Evolutionary conservation across 2,329 filamentous ascomycete species (phyloP), one percentile per base, ranked within the genome.

Genomic region (Fusarium sp.): DNA sequence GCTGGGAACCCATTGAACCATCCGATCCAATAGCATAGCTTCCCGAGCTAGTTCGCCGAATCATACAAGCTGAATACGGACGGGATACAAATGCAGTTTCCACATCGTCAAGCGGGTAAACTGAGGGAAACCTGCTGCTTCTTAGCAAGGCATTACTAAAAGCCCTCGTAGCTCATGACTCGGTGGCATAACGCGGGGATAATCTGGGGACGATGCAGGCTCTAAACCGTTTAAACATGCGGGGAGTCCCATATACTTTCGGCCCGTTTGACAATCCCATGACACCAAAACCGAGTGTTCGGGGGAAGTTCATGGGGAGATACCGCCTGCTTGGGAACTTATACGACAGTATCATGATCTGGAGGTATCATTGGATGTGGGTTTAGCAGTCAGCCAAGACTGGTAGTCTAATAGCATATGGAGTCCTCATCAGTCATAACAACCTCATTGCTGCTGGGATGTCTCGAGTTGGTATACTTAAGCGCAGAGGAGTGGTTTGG

Each of bases 191-290:
- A 44, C 51, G 65, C 55, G 65, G 65, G 65, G 65, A 69, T 62
- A 62, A 66, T 66, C 65, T 67, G 65, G 65, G 65, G 65, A 62
- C 55, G 34, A 38, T 21, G 60, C 47, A 65, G n/a, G 34, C 46
- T 56, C 59, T 45, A 65, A 65, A 42, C 46, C 54, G 54, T 43
- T 57, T 69, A 69, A 69, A 69, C 46, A 52, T 69, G 65, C 61
- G 65, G 65, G 61, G 65, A 66, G 24, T 19, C 33, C 33, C 59
- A 53, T 42, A 45, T 44, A 22, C 51, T 67, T 68, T 69, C 65
- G 65, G 65, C 50, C 65, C 65, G 21, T 69, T 69, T 69, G 9
- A 6, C 17, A 45, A 66, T 57, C 60, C 55, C 65, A 69, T 69
- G 65, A 68, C 65, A 24, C 21, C 34, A 62, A 24, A 43, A 17